Evolutionary conservation across 768 basidiomycete genomes (phyloP).

Genomic region (Chalciporus pseudorubinellus): DNA sequence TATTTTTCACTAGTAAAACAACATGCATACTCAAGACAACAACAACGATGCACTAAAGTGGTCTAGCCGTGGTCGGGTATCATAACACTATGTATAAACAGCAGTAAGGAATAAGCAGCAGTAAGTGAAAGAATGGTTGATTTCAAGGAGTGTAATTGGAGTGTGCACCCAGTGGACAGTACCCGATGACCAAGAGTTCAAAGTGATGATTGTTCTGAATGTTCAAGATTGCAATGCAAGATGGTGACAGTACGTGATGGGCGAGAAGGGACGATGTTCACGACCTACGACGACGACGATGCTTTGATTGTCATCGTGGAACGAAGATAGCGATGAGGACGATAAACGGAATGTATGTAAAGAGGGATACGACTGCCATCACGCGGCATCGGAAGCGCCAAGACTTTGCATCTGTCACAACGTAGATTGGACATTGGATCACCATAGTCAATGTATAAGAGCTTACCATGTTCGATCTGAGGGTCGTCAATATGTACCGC

Average conservation of each 20-base stretch:
- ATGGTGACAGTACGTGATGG: constrained; percentile 11
- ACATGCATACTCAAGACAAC: constrained; percentile 22
- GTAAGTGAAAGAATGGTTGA: constrained; percentile 20
- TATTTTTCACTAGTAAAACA: constrained; percentile 17
- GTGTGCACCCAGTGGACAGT: constrained; percentile 15
- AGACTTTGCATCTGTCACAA: constrained; percentile 56
- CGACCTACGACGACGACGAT: constrained; percentile 9
- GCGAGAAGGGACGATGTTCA: constrained; percentile 3
- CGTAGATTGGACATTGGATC: constrained; percentile 4
- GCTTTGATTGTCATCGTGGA: constrained; percentile 28
- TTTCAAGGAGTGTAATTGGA: constrained; percentile 6
- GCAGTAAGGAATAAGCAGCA: constrained; percentile 21
- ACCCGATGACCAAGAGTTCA: constrained; percentile 11
- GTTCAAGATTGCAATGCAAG: constrained; percentile 26
- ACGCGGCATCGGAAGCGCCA: constrained; percentile 78
- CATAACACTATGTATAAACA: constrained; percentile 30
- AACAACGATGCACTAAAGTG: constrained; percentile 17
- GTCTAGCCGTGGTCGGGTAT: constrained; percentile 21
- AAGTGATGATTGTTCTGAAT: constrained; percentile 9
- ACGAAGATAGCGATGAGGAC: constrained; percentile 67
- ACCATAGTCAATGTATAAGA: neutral
- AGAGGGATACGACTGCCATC: constrained; percentile 61
- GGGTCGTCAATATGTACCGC: constrained; percentile 75
- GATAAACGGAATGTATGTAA: constrained; percentile 81
- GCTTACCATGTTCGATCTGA: constrained; percentile 73